Evolutionary conservation across 2,329 filamentous ascomycete genomes (phyloP), one percentile per base, ranked within the genome.

Genomic region (Xylariaceae sp.): DNA sequence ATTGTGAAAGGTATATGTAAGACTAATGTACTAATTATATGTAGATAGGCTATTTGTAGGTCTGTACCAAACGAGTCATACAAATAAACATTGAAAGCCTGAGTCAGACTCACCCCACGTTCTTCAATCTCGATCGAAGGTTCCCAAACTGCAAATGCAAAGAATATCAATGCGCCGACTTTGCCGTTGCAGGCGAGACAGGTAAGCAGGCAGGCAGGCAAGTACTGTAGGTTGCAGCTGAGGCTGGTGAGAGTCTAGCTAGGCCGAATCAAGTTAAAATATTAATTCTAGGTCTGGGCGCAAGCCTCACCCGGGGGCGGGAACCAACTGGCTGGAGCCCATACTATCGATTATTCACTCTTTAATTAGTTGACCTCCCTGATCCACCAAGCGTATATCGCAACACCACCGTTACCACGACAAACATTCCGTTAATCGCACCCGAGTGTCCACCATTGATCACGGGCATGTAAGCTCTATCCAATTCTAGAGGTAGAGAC

Each of bases 391-490:
- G n/a, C n/a, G n/a, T n/a, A 26, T 15, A 23, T 30, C 35, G 18
- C 24, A 29, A 37, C 21, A 35, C 27, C 11, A 26, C 29, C n/a
- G n/a, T n/a, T n/a, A n/a, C n/a, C 27, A 30, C 27, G 27, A 30
- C 13, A 6, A 24, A 42, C 39, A 24, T 15, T 27, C 37, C 43
- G 8, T 43, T 42, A 35, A 39, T 41, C 46, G n/a, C 37, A 52
- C 26, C 21, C 43, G 4, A 32, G 47, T 16, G 20, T n/a, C 35
- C 26, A 45, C 48, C 47, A 40, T 32, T n/a, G 30, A 51, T 18
- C 51, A 57, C 53, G 60, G 60, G 62, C 60, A 66, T 67, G 65
- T 66, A 57, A 66, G 58, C 62, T 53, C 58, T 53, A 53, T 58
- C 55, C n/a, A n/a, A n/a, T n/a, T 58, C 50, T 45, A 51, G 26